Base-by-base conservation (phyloP, 2,329 filamentous ascomycete species). In the Arthrobotrys sinensis region DNA sequence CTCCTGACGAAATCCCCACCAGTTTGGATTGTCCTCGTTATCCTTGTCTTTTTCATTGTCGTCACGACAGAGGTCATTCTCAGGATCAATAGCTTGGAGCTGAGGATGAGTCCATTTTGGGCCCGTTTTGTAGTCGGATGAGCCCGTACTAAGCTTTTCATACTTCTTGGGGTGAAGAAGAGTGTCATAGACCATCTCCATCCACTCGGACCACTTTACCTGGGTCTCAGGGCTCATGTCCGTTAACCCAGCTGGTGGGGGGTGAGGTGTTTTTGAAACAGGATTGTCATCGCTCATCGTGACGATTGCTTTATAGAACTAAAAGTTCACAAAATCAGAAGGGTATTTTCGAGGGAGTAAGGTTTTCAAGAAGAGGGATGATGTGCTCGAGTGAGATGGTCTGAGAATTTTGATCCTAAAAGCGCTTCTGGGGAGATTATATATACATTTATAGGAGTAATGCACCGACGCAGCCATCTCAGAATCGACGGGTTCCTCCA, bases 201-300 rank as follows among this genome's bases (percentile, higher is more conserved):
- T 52, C 66, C 66, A 70, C 16, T 8, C 8, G n/a, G 66, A 70
- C 66, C 66, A 70, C 28, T 62, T 32, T 12, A 38, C 40, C 32
- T n/a, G 50, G 7, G 50, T 52, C 14, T 50, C 43, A 16, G 66
- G 50, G 19, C 19, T 63, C 43, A 70, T 50, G n/a, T 70, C 66
- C 21, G 36, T 32, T 10, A 62, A 24, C 3, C 32, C 24, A 8
- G 53, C 52, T 46, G 66, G 66, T 50, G 66, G 53, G 16, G 16
- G 43, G 19, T 70, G 66, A 7, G 7, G 6, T 4, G 24, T n/a
- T 1, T 32, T 14, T 32, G 16, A 4, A 1, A 50, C 46, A 7
- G 19, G 16, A 6, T 50, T 24, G 3, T 10, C 19, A 12, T 10
- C 46, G 19, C 46, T 50, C 46, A 50, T 50, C 24, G 24, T 28